Percentiles rank a stretch among this genome's conserved stretches.
phyloP scores from a whole-genome alignment of 148 eudicot species.

The Silene uniflora region DNA sequence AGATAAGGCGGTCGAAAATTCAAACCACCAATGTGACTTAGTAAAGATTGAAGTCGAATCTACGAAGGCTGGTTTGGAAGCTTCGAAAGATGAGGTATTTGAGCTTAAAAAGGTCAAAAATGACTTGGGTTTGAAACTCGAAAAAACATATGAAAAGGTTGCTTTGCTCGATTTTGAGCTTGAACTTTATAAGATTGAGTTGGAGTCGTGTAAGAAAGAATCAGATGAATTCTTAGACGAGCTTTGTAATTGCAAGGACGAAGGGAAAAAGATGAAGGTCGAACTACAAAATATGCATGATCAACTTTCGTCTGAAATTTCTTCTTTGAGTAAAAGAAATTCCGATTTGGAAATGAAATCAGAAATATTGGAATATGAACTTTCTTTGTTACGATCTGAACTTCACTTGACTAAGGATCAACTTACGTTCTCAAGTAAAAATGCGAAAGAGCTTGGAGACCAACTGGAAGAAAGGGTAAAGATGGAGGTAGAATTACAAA shows the following conservation, averaged over 20 bases:
- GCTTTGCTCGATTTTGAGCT: constrained; percentile 27
- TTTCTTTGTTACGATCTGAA: neutral
- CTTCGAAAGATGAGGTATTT: constrained; percentile 13
- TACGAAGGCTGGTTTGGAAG: neutral
- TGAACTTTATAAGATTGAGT: constrained; percentile 26
- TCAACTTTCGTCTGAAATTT: neutral
- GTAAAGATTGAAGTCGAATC: neutral
- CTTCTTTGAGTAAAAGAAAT: neutral
- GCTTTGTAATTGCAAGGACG: constrained; percentile 12
- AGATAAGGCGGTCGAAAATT: neutral
- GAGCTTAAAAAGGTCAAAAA: constrained; percentile 9
- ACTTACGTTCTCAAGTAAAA: neutral
- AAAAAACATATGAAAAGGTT: constrained; percentile 16
- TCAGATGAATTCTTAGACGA: constrained; percentile 19
- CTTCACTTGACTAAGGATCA: neutral
- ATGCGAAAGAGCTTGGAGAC: neutral
- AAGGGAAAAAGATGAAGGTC: constrained; percentile 1
- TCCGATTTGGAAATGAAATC: neutral
- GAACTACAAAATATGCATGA: neutral
- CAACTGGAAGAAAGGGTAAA: neutral
- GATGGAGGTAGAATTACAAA: too few species aligned
- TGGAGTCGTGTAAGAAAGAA: constrained; percentile 25
- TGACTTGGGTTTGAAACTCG: constrained; percentile 18
- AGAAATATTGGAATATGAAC: constrained; percentile 1
- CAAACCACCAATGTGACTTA: neutral